phyloP scores from a whole-genome alignment of 495 filamentous ascomycete species.

The Talaromyces stipitatus region DNA sequence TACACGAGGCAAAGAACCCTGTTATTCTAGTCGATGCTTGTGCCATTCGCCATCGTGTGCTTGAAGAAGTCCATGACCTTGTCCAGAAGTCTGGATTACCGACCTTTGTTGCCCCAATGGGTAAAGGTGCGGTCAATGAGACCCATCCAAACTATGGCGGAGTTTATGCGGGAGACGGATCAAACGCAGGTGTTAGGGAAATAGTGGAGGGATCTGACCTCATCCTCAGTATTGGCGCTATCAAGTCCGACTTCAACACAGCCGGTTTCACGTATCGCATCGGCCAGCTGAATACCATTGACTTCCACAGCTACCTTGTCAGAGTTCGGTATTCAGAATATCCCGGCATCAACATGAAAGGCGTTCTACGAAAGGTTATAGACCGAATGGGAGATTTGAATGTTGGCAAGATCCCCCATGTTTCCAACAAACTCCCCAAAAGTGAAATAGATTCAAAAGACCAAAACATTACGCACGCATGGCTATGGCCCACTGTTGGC shows the following conservation, averaged over 20 bases:
- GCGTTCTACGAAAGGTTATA: slow-evolving; percentile 70
- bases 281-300: slow-evolving; percentile 74
- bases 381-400: slow-evolving; percentile 51
- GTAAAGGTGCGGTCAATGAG: slow-evolving; percentile 83
- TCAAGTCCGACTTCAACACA: slow-evolving; percentile 89
- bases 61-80: slow-evolving; percentile 71
- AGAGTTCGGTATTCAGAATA: slow-evolving; percentile 76
- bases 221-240: slow-evolving; percentile 73
- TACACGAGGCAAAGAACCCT: slow-evolving; percentile 68
- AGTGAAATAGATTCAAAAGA: slow-evolving; percentile 38
- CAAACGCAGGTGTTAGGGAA: slow-evolving; percentile 59
- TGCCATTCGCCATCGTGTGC: slow-evolving; percentile 69
- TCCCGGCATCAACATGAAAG: slow-evolving; percentile 75
- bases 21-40: slow-evolving; percentile 89
- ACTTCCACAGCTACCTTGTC: slow-evolving; percentile 75
- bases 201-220: slow-evolving; percentile 75
- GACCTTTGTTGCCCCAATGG: slow-evolving; percentile 86
- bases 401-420: slow-evolving; percentile 27
- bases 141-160: slow-evolving; percentile 68
- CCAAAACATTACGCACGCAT: slow-evolving; percentile 68
- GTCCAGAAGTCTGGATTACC: slow-evolving; percentile 69
- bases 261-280: slow-evolving; percentile 81
- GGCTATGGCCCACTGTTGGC: slow-evolving; percentile 78
- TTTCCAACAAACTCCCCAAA: slow-evolving; percentile 51
- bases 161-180: slow-evolving; percentile 81